Conservation (phyloP, 768 basidiomycete genomes). For the Trametes cubensis region DNA sequence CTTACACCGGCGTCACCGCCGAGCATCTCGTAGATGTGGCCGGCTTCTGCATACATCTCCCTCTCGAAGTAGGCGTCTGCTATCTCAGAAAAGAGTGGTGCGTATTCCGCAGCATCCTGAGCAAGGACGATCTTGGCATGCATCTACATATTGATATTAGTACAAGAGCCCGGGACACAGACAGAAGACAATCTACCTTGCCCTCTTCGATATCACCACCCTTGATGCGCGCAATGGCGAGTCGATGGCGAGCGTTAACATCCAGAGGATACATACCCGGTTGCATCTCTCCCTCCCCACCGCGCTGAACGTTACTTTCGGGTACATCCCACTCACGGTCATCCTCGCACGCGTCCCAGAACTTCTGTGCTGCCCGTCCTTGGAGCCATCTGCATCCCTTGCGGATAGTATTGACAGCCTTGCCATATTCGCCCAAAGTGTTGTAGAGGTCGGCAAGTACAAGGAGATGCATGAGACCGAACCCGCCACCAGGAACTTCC, state of each 20-base stretch:
- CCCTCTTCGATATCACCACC: constrained; percentile 82
- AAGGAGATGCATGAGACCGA: constrained; percentile 71
- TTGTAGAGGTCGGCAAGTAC: constrained; percentile 86
- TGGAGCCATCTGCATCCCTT: constrained; percentile 91
- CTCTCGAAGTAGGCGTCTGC: constrained; percentile 83
- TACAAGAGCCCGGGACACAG: neutral
- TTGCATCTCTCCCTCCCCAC: constrained; percentile 46
- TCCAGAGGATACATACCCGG: constrained; percentile 68
- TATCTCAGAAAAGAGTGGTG: constrained; percentile 78
- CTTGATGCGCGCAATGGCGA: constrained; percentile 82
- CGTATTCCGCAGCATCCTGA: constrained; percentile 76
- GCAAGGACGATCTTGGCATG: constrained; percentile 75
- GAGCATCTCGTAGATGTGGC: constrained; percentile 77
- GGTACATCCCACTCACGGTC: constrained; percentile 84
- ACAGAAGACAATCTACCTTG: constrained; percentile 51
- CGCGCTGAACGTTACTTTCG: constrained; percentile 35
- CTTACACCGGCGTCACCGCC: constrained; percentile 72
- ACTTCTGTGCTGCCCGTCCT: constrained; percentile 67
- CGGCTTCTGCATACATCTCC: constrained; percentile 76
- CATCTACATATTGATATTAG: constrained; percentile 46
- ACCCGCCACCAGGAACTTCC: constrained; percentile 40
- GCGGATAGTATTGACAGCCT: constrained; percentile 69
- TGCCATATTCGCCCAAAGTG: constrained; percentile 64
- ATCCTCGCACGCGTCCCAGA: constrained; percentile 83
- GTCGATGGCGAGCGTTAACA: constrained; percentile 76